Evolutionary conservation across 108 stramenopile genomes (phyloP), one percentile per base, ranked within the genome.

Genomic region (Nitzschia putrida): DNA sequence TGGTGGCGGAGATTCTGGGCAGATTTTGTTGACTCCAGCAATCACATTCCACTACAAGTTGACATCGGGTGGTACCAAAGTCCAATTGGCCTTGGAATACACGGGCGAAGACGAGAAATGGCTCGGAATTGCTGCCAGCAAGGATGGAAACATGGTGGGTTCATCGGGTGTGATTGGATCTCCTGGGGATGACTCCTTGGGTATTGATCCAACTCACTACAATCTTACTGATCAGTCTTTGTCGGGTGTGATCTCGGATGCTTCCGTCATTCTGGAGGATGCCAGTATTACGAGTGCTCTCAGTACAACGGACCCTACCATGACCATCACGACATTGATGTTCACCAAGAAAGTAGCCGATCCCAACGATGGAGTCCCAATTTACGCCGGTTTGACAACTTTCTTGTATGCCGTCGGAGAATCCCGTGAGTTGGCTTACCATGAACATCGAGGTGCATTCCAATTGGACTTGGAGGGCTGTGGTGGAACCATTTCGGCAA

Each of bases 361-460:
- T 34, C 65, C 65, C 50, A 66, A 66, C 39, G 61, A 63, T 24
- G 42, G 43, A 9, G 24, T 63, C 18, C 65, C 65, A 16, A 53
- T 66, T 14, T 25, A 20, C 10, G 2, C 54, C 18, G 74, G 73
- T 12, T 51, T 58, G 40, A 73, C 78, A 41, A 72, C 71, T 18
- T 82, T 85, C 61, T 42, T 85, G 10, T 79, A 71, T 64, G 84
- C 84, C 16, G 66, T 66, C 4, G 84, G 80, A 6, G 25, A 40
- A 0, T 57, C 49, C 12, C 78, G 77, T 21, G 63, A 61, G 8
- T 41, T 82, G 2, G 80, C 70, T 0, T 85, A 82, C 53, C 84
- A 85, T 51, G 44, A 42, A 29, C 51, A 70, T 37, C 64, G 78
- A 5, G 76, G 74, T 6, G 49, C 53, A 37, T 82, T 82, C 50